Base-by-base conservation (phyloP, 2,329 filamentous ascomycete genomes). In the Aspergillus neotritici region DNA sequence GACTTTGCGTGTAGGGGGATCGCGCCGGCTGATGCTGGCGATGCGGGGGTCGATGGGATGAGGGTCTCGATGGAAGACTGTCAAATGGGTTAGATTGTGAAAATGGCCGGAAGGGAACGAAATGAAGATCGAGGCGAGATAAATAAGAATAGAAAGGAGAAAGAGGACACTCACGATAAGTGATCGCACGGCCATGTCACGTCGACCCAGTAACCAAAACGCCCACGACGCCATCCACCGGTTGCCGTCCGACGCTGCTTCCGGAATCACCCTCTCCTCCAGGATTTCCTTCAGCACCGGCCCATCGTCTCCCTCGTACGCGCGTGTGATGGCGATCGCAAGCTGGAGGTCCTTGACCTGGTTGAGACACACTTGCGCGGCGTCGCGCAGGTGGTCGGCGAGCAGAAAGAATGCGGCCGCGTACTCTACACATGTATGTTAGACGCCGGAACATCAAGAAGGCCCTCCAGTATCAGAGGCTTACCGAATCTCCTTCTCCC, bases 141-240 rank as follows among this genome's bases (percentile, higher is more conserved):
- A 62, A 54, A 37, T 12, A 35, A 29, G 8, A 44, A 40, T 9
- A 21, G 11, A 15, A 14, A 34, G 15, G 34, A 32, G 9, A n/a
- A 21, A 15, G 15, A 13, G 35, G 34, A 12, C 12, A 62, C 82
- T 73, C 68, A 88, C 84, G 54, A 94, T 84, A 3, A 98, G 72
- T 5, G 85, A 82, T 40, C 87, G 80, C 5, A 96, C 88, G 5
- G 91, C 86, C 74, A 89, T 86, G 53, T 94, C 86, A 47, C 83
- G 80, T 49, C 86, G 79, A 31, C 82, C 82, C 4, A 97, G 75
- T 76, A 95, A 87, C 84, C 88, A 94, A 61, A 95, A 95, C 2
- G 87, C 87, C 93, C 93, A 98, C 0, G 86, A 93, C 9, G 90
- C 87, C 46, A 95, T 79, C 91, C 93, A 98, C 44, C 91, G 78